phyloP scores from a whole-genome alignment of 305 asterid species.

The Euphrasia arctica region DNA sequence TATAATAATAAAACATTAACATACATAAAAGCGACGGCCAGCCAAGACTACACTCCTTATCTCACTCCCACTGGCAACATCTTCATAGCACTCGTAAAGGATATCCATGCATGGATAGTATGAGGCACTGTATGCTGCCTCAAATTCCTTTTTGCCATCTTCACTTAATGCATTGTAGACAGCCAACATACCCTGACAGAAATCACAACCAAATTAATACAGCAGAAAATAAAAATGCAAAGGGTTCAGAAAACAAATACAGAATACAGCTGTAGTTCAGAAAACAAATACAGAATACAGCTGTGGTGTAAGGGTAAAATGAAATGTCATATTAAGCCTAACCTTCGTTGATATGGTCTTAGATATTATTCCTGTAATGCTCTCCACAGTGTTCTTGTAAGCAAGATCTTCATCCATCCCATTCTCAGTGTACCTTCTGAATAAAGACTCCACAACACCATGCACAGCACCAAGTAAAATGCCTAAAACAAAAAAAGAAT shows the following conservation, averaged over 20 bases:
- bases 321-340: slow-evolving; percentile 5
- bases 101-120: slow-evolving; percentile 97
- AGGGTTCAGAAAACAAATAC: slow-evolving; percentile 7
- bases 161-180: slow-evolving; percentile 71
- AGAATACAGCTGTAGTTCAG: slow-evolving; percentile 7
- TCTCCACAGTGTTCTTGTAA: slow-evolving; percentile 92
- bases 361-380: slow-evolving; percentile 85
- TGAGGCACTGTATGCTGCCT: slow-evolving; percentile 83
- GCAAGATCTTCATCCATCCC: slow-evolving; percentile 96
- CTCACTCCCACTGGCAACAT: slow-evolving; percentile 94
- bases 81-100: slow-evolving; percentile 91
- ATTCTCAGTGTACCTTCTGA: slow-evolving; percentile 90
- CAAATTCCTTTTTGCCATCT: slow-evolving; percentile 32
- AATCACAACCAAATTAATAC: slow-evolving; percentile 2
- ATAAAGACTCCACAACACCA: slow-evolving; percentile 86
- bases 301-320: neutral
- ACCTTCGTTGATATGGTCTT: slow-evolving; percentile 94
- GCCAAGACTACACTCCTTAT: slow-evolving; percentile 96
- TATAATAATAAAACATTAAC: no score
- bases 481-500: slow-evolving; percentile 37
- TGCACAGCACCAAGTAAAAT: slow-evolving; percentile 98
- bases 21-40: slow-evolving; percentile 82
- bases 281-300: slow-evolving; percentile 4
- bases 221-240: slow-evolving; percentile 12
- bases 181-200: slow-evolving; percentile 82